A percentile compares a stretch with the other conserved stretches of the same genome.
phyloP scores from a whole-genome alignment of 208 protist species.

The Leishmania mexicana region DNA sequence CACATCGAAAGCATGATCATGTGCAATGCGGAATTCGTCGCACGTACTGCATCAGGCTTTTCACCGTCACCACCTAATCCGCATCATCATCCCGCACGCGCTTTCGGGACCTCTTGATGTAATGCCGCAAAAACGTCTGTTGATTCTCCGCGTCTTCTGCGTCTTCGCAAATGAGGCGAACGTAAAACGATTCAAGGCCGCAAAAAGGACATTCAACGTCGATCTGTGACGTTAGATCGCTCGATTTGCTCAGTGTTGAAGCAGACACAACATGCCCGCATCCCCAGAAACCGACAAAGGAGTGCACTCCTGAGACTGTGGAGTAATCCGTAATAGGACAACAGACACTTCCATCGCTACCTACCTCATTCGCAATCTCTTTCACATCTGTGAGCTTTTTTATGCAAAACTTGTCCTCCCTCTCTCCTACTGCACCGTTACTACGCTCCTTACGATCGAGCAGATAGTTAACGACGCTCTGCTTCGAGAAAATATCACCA shows the following conservation, averaged over 20 bases:
- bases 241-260: constrained; percentile 22
- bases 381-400: constrained; percentile 59
- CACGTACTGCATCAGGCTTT: neutral
- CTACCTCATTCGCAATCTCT: constrained; percentile 43
- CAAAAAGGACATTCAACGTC: constrained; percentile 42
- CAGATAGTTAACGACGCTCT: constrained; percentile 65
- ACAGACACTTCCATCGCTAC: constrained; percentile 38
- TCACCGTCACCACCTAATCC: neutral
- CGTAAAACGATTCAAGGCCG: constrained; percentile 35
- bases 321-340: constrained; percentile 67
- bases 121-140: constrained; percentile 7
- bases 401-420: constrained; percentile 10
- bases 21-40: neutral
- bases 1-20: neutral
- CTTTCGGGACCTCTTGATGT: constrained; percentile 19
- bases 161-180: constrained; percentile 48
- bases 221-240: constrained; percentile 12
- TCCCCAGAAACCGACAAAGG: constrained; percentile 78
- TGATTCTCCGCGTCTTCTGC: constrained; percentile 29
- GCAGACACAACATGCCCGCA: constrained; percentile 73
- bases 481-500: constrained; percentile 71
- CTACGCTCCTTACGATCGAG: constrained; percentile 25
- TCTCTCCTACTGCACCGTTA: neutral
- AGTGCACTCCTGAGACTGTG: constrained; percentile 46
- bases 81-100: constrained; percentile 2